Evolutionary conservation across 2,329 filamentous ascomycete species (phyloP).

Genomic region (Aulographum hederae): DNA sequence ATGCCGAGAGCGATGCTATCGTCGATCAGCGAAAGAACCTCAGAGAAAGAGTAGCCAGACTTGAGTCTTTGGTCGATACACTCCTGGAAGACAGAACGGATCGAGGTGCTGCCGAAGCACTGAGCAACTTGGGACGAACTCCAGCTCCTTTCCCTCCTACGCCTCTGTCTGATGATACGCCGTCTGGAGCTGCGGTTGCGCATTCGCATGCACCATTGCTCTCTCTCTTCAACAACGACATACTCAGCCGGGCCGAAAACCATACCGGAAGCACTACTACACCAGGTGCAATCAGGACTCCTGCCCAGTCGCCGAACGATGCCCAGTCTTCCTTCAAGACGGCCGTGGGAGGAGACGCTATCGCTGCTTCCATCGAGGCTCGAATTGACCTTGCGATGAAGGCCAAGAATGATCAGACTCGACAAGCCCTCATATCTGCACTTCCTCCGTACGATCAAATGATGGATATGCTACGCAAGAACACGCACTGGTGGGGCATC

Average conservation of each 20-base stretch:
- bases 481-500: constrained; percentile 23
- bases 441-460: constrained; percentile 17
- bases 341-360: too few relatives aligned
- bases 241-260: constrained; percentile 4
- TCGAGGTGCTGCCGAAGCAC: constrained; percentile 3
- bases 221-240: constrained; percentile 20
- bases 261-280: not conserved
- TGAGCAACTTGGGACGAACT: constrained; percentile 3
- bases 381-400: constrained; percentile 9
- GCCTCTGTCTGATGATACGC: constrained; percentile 2
- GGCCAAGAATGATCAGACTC: constrained; percentile 17
- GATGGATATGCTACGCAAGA: constrained; percentile 13
- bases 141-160: constrained; percentile 1
- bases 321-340: too few relatives aligned
- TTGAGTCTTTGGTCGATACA: constrained; percentile 21
- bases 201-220: constrained; percentile 14
- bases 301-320: constrained; percentile 1
- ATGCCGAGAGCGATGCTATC: constrained; percentile 19
- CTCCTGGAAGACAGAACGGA: constrained; percentile 10
- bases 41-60: constrained; percentile 21
- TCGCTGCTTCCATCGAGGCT: constrained; percentile 8
- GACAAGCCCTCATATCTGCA: constrained; percentile 15
- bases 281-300: not conserved
- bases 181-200: not conserved
- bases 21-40: constrained; percentile 24